Conservation (phyloP, 2,329 filamentous ascomycete genomes). For the Trichoderma oligosporum region DNA sequence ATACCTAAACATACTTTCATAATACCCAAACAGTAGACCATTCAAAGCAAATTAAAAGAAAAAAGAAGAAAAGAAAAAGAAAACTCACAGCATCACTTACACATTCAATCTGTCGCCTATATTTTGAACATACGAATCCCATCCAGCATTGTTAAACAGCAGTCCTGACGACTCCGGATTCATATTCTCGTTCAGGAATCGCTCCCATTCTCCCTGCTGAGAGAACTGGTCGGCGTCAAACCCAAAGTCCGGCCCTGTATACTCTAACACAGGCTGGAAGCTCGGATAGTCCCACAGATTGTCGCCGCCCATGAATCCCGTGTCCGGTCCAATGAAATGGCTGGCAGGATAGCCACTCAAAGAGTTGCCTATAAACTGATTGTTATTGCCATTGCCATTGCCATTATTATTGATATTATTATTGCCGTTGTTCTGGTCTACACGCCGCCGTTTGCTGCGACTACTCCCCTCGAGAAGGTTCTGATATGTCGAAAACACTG, state of each 20-base stretch:
- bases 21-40: background rate
- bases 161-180: conserved; percentile 8
- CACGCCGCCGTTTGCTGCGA: conserved; percentile 3
- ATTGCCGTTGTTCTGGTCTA: background rate
- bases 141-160: conserved; percentile 9
- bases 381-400: background rate
- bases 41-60: background rate
- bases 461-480: conserved; percentile 12
- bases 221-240: conserved; percentile 16
- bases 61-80: background rate
- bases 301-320: conserved; percentile 3
- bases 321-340: conserved; percentile 10
- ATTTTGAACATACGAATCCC: conserved; percentile 12
- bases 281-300: conserved; percentile 13
- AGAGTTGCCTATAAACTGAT: background rate
- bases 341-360: conserved; percentile 9
- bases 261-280: conserved; percentile 12
- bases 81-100: background rate
- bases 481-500: conserved; percentile 13
- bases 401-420: background rate
- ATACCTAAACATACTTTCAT: background rate
- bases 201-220: conserved; percentile 10
- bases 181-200: conserved; percentile 11
- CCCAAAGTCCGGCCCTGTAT: conserved; percentile 10
- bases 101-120: conserved; percentile 6